Evolutionary conservation across 179 eudicot genomes (phyloP).

Genomic region (Beta corolliflora): DNA sequence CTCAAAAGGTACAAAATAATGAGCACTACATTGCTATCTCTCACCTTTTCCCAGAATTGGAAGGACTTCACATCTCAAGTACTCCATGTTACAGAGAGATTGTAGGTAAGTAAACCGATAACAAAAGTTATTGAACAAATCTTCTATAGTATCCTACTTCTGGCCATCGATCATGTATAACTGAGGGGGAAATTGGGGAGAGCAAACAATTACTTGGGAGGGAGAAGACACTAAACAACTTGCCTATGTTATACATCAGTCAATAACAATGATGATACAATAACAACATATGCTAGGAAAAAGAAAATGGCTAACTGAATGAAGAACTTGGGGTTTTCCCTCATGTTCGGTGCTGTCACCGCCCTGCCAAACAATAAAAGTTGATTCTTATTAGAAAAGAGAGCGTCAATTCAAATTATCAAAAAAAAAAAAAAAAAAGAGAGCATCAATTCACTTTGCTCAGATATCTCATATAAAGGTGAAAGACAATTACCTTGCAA

Average conservation of each 20-base stretch:
- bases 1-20: too few species aligned
- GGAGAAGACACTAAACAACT: background rate
- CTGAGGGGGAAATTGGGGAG: conserved; percentile 10
- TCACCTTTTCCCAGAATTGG: background rate
- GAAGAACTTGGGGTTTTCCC: conserved; percentile 92
- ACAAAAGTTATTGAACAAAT: conserved; percentile 1
- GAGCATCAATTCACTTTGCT: background rate
- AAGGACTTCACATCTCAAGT: background rate
- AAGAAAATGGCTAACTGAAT: conserved; percentile 84
- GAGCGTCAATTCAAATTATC: background rate
- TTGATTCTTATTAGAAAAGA: background rate
- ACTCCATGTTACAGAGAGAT: conserved; percentile 15
- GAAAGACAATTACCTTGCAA: conserved; percentile 66
- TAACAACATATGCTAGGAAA: conserved; percentile 87
- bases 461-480: background rate
- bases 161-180: conserved; percentile 25
- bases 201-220: conserved; percentile 8
- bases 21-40: conserved; percentile 7
- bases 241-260: conserved; percentile 60
- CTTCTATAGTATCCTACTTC: conserved; percentile 20
- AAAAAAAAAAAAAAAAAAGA: too few species aligned
- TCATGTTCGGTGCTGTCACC: conserved; percentile 90
- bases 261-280: conserved; percentile 86
- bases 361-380: conserved; percentile 54
- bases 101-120: conserved; percentile 13